Evolutionary conservation across 805 yeast genomes (phyloP).

Genomic region (Debaryomyces maramus): DNA sequence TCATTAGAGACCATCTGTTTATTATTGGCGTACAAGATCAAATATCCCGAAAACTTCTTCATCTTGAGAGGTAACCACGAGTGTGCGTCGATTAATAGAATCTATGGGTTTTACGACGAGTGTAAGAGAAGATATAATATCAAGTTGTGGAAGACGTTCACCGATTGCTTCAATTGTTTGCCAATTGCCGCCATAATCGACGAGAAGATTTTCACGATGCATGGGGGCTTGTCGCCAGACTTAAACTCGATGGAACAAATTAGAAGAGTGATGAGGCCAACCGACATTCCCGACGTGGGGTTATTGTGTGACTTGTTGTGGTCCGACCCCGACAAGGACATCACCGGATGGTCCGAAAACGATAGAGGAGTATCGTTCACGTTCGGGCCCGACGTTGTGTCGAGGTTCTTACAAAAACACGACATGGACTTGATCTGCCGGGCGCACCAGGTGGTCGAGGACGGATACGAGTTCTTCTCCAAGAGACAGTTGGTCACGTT

Average conservation of each 20-base stretch:
- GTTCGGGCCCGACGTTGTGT: conserved; percentile 99
- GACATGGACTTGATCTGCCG: conserved; percentile 98
- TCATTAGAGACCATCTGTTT: conserved; percentile 94
- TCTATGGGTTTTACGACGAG: conserved; percentile 97
- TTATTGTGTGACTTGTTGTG: conserved; percentile 92
- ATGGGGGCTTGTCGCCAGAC: conserved; percentile 97
- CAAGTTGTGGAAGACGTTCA: conserved; percentile 97
- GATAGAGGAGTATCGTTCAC: conserved; percentile 99
- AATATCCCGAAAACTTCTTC: conserved; percentile 97
- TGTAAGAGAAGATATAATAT: conserved; percentile 98
- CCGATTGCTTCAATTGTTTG: conserved; percentile 96
- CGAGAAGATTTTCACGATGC: conserved; percentile 98
- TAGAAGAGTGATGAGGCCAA: conserved; percentile 98
- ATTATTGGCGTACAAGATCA: conserved; percentile 91
- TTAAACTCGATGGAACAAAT: conserved; percentile 98
- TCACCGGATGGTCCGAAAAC: conserved; percentile 98
- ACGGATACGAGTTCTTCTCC: conserved; percentile 95
- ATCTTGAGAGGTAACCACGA: conserved; percentile 98
- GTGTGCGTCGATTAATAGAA: conserved; percentile 96
- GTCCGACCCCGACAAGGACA: conserved; percentile 99
- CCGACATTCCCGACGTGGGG: conserved; percentile 98
- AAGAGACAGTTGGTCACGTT: conserved; percentile 94
- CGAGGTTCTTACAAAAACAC: conserved; percentile 92
- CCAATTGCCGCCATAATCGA: conserved; percentile 98
- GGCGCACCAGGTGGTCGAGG: conserved; percentile 99